Percentiles rank a stretch among this genome's conserved stretches.
These are phyloP conservation scores for Microglena sp. DNA, from an alignment of 139 green algal species.

Conservation along the genomic window DNA sequence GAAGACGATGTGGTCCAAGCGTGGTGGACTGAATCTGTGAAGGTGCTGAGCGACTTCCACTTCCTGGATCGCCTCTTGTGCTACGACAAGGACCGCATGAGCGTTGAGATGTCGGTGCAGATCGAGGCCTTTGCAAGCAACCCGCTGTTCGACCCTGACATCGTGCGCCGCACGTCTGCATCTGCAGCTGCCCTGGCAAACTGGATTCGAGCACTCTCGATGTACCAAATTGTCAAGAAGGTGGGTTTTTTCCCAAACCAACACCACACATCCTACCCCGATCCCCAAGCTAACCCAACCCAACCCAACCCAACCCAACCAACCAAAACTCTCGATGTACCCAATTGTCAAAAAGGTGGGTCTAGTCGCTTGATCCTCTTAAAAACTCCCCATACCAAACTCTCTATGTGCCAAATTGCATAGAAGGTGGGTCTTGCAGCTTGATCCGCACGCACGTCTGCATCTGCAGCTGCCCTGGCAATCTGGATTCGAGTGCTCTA, in stretches of 20 bases:
- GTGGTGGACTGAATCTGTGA: constrained; percentile 44
- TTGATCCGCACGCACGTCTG: constrained; percentile 1
- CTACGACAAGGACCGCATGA: constrained; percentile 59
- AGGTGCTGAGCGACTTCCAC: constrained; percentile 35
- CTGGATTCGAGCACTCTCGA: constrained; percentile 28
- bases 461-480: constrained; percentile 19
- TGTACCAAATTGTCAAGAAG: constrained; percentile 27
- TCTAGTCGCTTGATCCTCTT: too few species aligned
- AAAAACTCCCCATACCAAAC: too few species aligned
- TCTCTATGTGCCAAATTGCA: too few species aligned
- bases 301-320: too few species aligned
- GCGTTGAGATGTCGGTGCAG: constrained; percentile 22
- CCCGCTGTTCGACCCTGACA: constrained; percentile 21
- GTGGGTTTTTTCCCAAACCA: constrained; percentile 9
- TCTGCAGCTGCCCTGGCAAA: constrained; percentile 22
- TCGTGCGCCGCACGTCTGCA: constrained; percentile 10
- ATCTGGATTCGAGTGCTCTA: constrained; percentile 31
- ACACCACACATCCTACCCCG: too few species aligned
- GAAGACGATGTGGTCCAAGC: constrained; percentile 10
- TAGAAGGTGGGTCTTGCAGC: too few species aligned
- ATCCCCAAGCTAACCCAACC: too few species aligned
- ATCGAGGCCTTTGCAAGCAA: constrained; percentile 15
- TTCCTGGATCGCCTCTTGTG: constrained; percentile 41
- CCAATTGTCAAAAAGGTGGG: too few species aligned
- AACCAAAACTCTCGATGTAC: background rate